Conservation (phyloP, 495 filamentous ascomycete species). For the Penicillium salamii region DNA sequence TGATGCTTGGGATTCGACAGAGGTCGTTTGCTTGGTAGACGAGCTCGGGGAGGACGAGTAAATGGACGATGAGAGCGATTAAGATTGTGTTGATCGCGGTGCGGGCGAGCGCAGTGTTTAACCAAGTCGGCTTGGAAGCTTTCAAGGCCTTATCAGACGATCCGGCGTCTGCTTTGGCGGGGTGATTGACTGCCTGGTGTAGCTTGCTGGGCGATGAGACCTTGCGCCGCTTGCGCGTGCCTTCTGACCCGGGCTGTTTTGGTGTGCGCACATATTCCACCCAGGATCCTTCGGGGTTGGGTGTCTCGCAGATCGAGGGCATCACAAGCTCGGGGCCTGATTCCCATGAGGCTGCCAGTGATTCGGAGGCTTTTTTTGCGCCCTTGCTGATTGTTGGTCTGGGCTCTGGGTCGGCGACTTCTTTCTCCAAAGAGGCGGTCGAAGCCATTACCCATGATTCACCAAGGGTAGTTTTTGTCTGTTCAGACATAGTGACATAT, state of each 20-base stretch:
- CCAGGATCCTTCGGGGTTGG: conserved; percentile 40
- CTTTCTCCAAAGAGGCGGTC: conserved; percentile 11
- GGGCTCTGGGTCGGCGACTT: conserved; percentile 6
- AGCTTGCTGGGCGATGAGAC: conserved; percentile 6
- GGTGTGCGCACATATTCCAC: conserved; percentile 22
- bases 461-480: conserved; percentile 27
- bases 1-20: conserved; percentile 26
- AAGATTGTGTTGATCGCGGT: conserved; percentile 31
- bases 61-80: conserved; percentile 31
- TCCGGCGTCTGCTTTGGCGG: conserved; percentile 7
- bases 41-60: conserved; percentile 41
- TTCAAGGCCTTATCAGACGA: conserved; percentile 6
- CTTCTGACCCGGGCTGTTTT: conserved; percentile 8
- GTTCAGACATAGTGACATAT: conserved; percentile 28
- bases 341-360: conserved; percentile 23
- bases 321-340: conserved; percentile 47
- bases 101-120: conserved; percentile 17
- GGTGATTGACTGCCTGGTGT: neutral
- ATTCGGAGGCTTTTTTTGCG: neutral
- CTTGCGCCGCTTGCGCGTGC: conserved; percentile 30
- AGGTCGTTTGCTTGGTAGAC: conserved; percentile 34
- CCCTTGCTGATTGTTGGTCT: conserved; percentile 4
- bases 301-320: conserved; percentile 42
- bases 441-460: conserved; percentile 42
- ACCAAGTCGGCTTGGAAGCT: neutral